A percentile compares a stretch with the other conserved stretches of the same genome.
phyloP scores from a whole-genome alignment of 352 stramenopile species.

The Phytophthora pinifolia region DNA sequence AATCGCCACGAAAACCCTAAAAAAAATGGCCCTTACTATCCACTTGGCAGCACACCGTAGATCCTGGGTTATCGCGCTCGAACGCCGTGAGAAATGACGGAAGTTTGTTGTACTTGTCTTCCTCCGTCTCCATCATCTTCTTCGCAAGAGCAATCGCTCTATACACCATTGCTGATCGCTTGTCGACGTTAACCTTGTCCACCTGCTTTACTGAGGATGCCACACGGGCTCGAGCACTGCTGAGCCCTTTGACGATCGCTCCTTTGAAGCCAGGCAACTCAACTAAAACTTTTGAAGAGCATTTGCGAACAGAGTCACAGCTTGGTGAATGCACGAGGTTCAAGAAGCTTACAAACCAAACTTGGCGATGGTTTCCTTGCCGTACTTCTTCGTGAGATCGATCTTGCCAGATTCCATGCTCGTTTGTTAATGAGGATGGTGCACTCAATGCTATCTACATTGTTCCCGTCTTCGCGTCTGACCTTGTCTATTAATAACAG shows the following conservation, averaged over 20 bases:
- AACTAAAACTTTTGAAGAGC: neutral
- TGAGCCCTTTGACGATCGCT: neutral
- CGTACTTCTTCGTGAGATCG: no score
- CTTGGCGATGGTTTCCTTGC: no score
- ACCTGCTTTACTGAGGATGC: neutral
- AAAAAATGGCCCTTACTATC: neutral
- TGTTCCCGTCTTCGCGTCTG: no score
- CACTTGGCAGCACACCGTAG: neutral
- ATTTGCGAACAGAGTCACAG: neutral
- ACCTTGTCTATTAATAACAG: no score
- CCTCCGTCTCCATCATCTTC: neutral
- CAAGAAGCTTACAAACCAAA: no score
- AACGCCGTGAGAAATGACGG: slow-evolving; percentile 2
- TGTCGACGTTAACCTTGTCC: neutral
- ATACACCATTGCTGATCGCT: neutral
- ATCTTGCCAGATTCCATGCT: no score
- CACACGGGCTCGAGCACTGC: neutral
- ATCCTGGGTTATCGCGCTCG: neutral
- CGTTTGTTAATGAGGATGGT: no score
- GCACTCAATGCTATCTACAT: no score
- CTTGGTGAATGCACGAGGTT: no score
- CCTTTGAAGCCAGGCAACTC: slow-evolving; percentile 4
- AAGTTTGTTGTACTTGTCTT: slow-evolving; percentile 1
- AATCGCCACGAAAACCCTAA: neutral
- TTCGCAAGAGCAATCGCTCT: neutral